A percentile compares a stretch with the other conserved stretches of the same genome.
These are phyloP conservation scores for Hericium coralloides DNA, from an alignment of 768 basidiomycete species.

Conservation along the genomic window DNA sequence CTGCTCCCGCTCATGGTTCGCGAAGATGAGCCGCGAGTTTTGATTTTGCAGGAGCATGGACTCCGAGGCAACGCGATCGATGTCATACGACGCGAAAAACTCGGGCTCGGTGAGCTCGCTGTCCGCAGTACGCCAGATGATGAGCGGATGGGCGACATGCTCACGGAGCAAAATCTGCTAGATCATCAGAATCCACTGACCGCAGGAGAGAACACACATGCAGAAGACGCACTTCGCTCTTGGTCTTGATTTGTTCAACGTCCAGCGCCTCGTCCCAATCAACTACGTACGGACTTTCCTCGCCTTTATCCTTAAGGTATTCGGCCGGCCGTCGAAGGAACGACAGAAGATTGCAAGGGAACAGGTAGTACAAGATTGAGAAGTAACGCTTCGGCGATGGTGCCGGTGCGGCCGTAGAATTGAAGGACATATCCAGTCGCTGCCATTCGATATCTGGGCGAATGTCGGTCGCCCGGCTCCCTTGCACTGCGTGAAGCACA, in stretches of 20 bases:
- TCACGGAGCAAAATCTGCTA: constrained; percentile 11
- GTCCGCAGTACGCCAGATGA: constrained; percentile 9
- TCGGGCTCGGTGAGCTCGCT: constrained; percentile 7
- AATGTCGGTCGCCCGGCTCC: constrained; percentile 18
- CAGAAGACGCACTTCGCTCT: constrained; percentile 49
- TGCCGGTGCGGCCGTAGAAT: constrained; percentile 38
- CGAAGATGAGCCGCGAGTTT: constrained; percentile 4
- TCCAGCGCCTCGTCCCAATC: constrained; percentile 67
- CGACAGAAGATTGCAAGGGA: constrained; percentile 78
- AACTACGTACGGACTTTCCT: constrained; percentile 53
- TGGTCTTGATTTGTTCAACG: constrained; percentile 57
- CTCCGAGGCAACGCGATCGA: constrained; percentile 10
- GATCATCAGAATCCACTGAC: neutral
- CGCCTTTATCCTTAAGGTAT: constrained; percentile 46
- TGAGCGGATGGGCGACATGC: constrained; percentile 9
- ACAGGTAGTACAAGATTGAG: constrained; percentile 79
- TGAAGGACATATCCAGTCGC: constrained; percentile 53
- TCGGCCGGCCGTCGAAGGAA: constrained; percentile 64
- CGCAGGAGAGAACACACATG: neutral
- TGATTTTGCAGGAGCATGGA: constrained; percentile 10
- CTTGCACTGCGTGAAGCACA: neutral
- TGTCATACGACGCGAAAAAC: constrained; percentile 8
- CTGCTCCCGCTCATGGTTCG: neutral
- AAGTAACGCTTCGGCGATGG: constrained; percentile 64
- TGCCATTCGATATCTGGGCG: constrained; percentile 61